phyloP scores from a whole-genome alignment of 2,329 filamentous ascomycete genomes.

The Ploettnerulaceae sp. region DNA sequence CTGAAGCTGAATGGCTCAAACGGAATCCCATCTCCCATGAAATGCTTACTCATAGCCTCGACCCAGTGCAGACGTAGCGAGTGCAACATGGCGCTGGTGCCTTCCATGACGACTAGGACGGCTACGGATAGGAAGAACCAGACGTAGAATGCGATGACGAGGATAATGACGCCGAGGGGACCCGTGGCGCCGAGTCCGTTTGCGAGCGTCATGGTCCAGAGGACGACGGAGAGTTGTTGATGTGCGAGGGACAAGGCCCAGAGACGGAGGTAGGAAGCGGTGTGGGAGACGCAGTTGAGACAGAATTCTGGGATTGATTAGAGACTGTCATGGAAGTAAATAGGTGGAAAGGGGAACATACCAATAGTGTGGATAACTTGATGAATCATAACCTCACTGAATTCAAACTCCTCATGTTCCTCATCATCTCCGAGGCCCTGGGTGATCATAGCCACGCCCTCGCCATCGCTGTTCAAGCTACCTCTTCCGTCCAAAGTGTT shows the following conservation, averaged over 20 bases:
- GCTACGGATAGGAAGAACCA: constrained; percentile 84
- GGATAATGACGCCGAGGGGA: constrained; percentile 67
- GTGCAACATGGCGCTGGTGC: constrained; percentile 93
- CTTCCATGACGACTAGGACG: constrained; percentile 90
- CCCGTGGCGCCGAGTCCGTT: constrained; percentile 66
- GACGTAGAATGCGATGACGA: constrained; percentile 76
- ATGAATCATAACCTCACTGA: constrained; percentile 96
- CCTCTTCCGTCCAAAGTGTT: constrained; percentile 58
- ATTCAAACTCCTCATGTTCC: constrained; percentile 95
- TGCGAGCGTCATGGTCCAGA: constrained; percentile 93
- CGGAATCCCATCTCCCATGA: constrained; percentile 80
- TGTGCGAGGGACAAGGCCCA: constrained; percentile 97
- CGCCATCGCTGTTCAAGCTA: constrained; percentile 69
- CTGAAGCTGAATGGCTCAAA: constrained; percentile 90
- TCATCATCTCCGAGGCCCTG: constrained; percentile 82
- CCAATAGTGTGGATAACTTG: constrained; percentile 98
- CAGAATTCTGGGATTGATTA: constrained; percentile 71
- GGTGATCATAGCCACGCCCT: constrained; percentile 82
- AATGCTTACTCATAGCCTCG: constrained; percentile 96
- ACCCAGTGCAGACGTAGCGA: constrained; percentile 91
- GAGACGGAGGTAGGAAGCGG: constrained; percentile 94
- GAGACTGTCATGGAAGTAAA: background rate
- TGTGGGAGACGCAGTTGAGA: constrained; percentile 97
- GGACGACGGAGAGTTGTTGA: constrained; percentile 91
- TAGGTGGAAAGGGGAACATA: constrained; percentile 43